Evolutionary conservation across 345 rosid genomes (phyloP).

Genomic region (Arabidopsis arenosa): DNA sequence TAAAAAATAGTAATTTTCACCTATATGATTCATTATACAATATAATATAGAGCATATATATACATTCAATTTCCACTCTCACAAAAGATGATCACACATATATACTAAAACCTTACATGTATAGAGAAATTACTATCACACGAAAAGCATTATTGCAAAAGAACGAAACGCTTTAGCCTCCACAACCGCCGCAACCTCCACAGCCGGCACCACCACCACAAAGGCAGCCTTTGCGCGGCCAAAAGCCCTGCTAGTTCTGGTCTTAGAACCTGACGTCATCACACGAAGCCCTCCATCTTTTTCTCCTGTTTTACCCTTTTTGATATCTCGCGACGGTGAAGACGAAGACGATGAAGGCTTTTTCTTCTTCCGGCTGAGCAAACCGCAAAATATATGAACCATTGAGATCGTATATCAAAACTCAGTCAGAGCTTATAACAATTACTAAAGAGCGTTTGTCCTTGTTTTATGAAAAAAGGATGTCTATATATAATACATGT

Average conservation of each 20-base stretch:
- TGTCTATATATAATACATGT: not conserved
- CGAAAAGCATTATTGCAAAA: conserved; percentile 7
- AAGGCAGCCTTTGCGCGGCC: conserved; percentile 27
- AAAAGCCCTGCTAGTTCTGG: conserved; percentile 34
- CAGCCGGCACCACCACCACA: conserved; percentile 26
- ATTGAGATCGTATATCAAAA: conserved; percentile 1
- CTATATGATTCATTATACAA: not conserved
- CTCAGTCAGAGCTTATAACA: not conserved
- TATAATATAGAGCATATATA: not conserved
- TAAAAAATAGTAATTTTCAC: conserved; percentile 1
- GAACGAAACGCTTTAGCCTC: conserved; percentile 3
- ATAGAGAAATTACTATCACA: conserved; percentile 1
- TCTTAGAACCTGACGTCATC: conserved; percentile 23
- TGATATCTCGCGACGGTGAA: not conserved
- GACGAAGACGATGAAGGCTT: not conserved
- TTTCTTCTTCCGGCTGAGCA: conserved; percentile 12
- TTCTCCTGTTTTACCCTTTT: conserved; percentile 25
- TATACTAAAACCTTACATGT: not conserved
- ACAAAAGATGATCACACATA: conserved; percentile 9
- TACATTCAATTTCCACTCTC: not conserved
- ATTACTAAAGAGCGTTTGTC: not conserved
- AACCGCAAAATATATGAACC: conserved; percentile 26
- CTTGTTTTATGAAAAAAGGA: not conserved
- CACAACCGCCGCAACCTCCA: conserved; percentile 32
- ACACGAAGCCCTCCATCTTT: conserved; percentile 40